Evolutionary conservation across 2,329 filamentous ascomycete genomes (phyloP), one percentile per base, ranked within the genome.

Genomic region (Colletotrichum gigasporum): DNA sequence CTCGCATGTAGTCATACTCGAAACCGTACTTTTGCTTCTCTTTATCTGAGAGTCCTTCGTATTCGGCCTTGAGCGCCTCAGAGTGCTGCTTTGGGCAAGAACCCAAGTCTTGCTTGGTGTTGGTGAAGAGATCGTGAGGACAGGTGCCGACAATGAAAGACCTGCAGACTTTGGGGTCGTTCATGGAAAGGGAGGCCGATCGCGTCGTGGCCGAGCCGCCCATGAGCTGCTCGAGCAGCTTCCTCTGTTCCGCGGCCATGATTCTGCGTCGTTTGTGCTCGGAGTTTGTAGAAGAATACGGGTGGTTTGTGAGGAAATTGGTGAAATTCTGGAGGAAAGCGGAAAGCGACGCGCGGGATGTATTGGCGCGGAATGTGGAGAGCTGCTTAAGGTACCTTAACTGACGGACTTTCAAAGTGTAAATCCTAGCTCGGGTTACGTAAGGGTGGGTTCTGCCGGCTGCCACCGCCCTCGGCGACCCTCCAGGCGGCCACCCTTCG

Each of bases 171-270:
- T 68, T 69, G 41, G 67, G 86, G 78, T 98, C 96, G 64, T 90
- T 96, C 72, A 99, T 91, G 68, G 91, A 91, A 71, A 98, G 87
- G 77, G 97, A 92, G 37, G 92, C 87, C 70, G 90, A 89, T 81
- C 91, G 92, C 50, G 90, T 90, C 63, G 87, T 84, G 63, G 90
- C 86, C 61, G 91, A 90, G 68, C 87, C 87, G 75, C 92, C 93
- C 89, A 97, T 93, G 71, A 96, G 90, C 85, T 99, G 96, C 89
- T 98, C 96, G 59, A 99, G 92, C 85, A 98, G 91, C 88, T 97
- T 97, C 76, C 96, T 90, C 82, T 97, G 95, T 89, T 99, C 96
- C 69, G 95, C 94, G 60, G 95, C 95, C 95, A 98, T 97, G 71
- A 51, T 79, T 64, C 47, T 45, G 11, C 45, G 24, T 52, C 54